phyloP scores from a whole-genome alignment of 441 rosid genomes.

The Geranium incanum region DNA sequence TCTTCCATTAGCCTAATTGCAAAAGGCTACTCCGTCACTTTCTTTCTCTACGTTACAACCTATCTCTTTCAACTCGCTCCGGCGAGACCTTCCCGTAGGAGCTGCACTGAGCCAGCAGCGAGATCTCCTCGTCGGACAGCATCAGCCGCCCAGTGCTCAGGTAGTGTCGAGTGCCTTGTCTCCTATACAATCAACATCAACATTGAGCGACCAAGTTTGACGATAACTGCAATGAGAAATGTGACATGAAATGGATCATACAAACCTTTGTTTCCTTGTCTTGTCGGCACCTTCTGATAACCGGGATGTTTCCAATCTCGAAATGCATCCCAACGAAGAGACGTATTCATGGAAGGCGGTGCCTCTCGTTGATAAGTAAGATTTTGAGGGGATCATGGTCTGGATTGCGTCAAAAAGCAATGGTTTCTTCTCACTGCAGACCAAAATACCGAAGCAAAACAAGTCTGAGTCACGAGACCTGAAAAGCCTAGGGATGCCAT shows the following conservation, averaged over 20 bases:
- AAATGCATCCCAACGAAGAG: constrained; percentile 55
- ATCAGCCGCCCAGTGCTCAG: constrained; percentile 46
- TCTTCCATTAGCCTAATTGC: background rate
- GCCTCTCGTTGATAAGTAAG: constrained; percentile 51
- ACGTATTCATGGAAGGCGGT: constrained; percentile 57
- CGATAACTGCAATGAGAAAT: background rate
- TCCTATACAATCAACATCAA: constrained; percentile 34
- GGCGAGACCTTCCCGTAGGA: constrained; percentile 27
- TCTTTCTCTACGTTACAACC: background rate
- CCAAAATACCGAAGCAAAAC: constrained; percentile 11
- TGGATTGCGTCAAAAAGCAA: constrained; percentile 33
- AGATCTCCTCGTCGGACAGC: constrained; percentile 61
- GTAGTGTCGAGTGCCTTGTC: constrained; percentile 55
- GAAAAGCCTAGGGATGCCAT: background rate
- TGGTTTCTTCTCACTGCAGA: constrained; percentile 46
- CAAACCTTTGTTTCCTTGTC: constrained; percentile 45
- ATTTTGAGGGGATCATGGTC: constrained; percentile 53
- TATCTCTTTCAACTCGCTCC: constrained; percentile 14
- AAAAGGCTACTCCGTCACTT: background rate
- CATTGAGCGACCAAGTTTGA: constrained; percentile 12
- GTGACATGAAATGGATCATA: constrained; percentile 6
- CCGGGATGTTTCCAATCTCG: constrained; percentile 59
- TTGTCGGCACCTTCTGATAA: constrained; percentile 32
- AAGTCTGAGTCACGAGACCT: background rate
- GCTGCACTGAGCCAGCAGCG: constrained; percentile 42